These are phyloP conservation scores for Eleusine coracana DNA, from an alignment of 176 grass and related monocot species.

Conservation along the genomic window DNA sequence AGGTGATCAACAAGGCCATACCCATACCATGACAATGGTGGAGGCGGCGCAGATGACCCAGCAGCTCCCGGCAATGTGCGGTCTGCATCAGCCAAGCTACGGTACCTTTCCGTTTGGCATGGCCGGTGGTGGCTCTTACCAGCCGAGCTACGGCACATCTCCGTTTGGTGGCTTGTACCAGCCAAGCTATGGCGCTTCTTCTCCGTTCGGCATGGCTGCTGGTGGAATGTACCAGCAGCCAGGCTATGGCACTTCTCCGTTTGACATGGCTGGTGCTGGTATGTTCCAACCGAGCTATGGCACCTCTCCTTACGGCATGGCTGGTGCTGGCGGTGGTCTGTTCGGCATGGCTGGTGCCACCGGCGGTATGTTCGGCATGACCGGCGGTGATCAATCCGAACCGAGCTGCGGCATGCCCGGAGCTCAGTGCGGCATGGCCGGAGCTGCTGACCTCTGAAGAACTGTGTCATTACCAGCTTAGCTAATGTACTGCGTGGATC, in stretches of 20 bases:
- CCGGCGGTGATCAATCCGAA: neutral
- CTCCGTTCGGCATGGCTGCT: neutral
- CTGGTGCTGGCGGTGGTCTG: neutral
- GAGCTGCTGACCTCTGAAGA: neutral
- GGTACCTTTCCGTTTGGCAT: neutral
- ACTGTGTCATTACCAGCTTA: neutral
- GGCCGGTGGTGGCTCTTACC: neutral
- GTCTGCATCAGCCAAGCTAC: neutral
- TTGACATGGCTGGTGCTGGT: neutral
- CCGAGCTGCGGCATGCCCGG: neutral
- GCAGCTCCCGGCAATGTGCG: conserved; percentile 1
- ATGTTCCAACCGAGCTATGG: neutral
- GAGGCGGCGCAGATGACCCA: neutral
- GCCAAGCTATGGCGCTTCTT: neutral
- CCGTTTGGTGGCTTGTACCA: neutral
- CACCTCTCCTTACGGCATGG: neutral
- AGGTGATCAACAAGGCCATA: neutral
- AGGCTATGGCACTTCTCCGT: neutral
- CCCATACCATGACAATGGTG: neutral
- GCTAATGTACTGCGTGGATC: neutral
- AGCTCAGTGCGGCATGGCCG: neutral
- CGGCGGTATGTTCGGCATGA: neutral
- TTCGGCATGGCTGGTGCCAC: neutral
- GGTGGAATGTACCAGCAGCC: neutral
- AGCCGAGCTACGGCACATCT: neutral